Conservation (phyloP, 2,329 filamentous ascomycete genomes). For the Ramularia collo-cygni region DNA sequence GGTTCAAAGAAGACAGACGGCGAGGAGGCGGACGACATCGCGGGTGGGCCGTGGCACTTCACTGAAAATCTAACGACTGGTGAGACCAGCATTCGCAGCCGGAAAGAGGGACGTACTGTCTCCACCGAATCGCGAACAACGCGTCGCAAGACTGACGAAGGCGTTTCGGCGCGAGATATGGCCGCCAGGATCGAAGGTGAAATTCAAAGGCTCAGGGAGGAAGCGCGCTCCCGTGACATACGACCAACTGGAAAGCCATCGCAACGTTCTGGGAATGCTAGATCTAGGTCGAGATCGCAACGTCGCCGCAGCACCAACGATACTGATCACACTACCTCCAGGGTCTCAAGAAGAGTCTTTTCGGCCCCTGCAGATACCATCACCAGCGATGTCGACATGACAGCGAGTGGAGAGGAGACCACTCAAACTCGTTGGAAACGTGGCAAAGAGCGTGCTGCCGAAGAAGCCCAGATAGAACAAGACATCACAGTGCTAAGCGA, state of each 20-base stretch:
- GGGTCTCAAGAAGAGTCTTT: conserved; percentile 10
- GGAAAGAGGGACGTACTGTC: background rate
- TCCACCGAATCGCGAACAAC: background rate
- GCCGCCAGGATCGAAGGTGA: conserved; percentile 25
- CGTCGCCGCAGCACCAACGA: conserved; percentile 3
- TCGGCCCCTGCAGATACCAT: conserved; percentile 17
- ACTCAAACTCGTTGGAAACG: conserved; percentile 18
- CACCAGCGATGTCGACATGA: conserved; percentile 12
- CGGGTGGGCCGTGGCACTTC: background rate
- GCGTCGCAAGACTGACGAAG: conserved; percentile 4
- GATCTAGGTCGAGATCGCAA: conserved; percentile 17
- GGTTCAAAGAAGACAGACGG: background rate
- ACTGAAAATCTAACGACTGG: background rate
- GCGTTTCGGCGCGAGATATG: conserved; percentile 17
- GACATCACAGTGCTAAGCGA: conserved; percentile 51
- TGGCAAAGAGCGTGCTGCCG: conserved; percentile 9
- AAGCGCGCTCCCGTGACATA: conserved; percentile 8
- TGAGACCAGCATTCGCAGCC: conserved; percentile 1
- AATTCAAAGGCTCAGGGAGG: conserved; percentile 19
- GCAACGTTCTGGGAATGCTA: background rate
- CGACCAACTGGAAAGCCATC: background rate
- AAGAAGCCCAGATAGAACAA: conserved; percentile 7
- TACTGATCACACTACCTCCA: background rate
- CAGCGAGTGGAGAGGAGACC: conserved; percentile 7
- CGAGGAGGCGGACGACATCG: background rate